Percentiles rank a stretch among this genome's conserved stretches.
Evolutionary conservation across 140 eudicot genomes (phyloP).

Genomic region (Erigeron philadelphicus): DNA sequence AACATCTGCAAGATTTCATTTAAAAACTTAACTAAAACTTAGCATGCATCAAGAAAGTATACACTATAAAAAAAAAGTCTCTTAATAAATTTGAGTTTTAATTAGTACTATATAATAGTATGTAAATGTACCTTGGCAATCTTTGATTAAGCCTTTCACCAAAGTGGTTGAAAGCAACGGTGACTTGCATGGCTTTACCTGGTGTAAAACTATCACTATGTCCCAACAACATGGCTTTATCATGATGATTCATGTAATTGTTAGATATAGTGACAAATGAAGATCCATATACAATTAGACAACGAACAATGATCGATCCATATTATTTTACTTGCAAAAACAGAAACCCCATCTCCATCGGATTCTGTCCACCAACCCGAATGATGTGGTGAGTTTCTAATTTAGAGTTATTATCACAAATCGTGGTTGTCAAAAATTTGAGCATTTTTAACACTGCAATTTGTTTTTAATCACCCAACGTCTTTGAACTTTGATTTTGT

Average conservation of each 20-base stretch:
- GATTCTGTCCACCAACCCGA: slow-evolving; percentile 62
- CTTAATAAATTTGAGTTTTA: too few relatives aligned
- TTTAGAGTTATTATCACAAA: too few relatives aligned
- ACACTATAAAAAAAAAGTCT: too few relatives aligned
- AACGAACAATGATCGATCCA: slow-evolving; percentile 87
- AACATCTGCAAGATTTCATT: slow-evolving; percentile 56
- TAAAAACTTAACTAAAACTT: too few relatives aligned
- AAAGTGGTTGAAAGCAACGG: slow-evolving; percentile 73
- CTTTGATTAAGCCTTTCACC: slow-evolving; percentile 80
- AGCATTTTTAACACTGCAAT: too few relatives aligned
- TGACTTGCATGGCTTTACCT: slow-evolving; percentile 66
- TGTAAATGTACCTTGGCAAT: slow-evolving; percentile 62
- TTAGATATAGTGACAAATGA: slow-evolving; percentile 68
- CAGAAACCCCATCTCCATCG: slow-evolving; percentile 71
- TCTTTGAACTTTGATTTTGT: too few relatives aligned
- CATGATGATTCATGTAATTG: slow-evolving; percentile 73
- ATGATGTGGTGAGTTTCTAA: slow-evolving; percentile 56
- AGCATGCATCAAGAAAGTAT: too few relatives aligned
- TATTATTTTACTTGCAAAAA: slow-evolving; percentile 37
- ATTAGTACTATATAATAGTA: too few relatives aligned
- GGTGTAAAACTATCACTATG: slow-evolving; percentile 50
- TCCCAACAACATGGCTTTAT: slow-evolving; percentile 80
- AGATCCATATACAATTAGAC: slow-evolving; percentile 70
- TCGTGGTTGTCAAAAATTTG: too few relatives aligned
- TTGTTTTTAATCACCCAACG: too few relatives aligned